Percentiles rank a stretch among this genome's conserved stretches.
These are phyloP conservation scores for Hypoxylon sp. DNA, from an alignment of 2,329 filamentous ascomycete genomes.

Conservation along the genomic window DNA sequence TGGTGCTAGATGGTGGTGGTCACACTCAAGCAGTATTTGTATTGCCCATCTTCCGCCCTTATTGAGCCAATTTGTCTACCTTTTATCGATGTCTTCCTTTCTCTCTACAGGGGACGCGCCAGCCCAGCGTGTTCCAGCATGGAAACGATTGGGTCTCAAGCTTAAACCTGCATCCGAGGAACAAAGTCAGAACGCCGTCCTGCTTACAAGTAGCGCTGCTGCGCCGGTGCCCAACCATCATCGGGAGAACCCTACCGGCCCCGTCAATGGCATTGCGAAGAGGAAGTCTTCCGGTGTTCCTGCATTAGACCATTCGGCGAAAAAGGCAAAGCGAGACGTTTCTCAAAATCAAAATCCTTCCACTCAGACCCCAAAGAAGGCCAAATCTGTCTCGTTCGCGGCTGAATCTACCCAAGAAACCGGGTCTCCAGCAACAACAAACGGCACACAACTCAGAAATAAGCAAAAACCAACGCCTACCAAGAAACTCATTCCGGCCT, in stretches of 20 bases:
- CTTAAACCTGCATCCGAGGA: constrained; percentile 64
- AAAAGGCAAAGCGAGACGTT: constrained; percentile 53
- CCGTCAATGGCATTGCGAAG: constrained; percentile 49
- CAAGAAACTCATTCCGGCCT: constrained; percentile 56
- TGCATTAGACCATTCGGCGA: constrained; percentile 53
- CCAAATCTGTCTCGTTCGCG: constrained; percentile 64
- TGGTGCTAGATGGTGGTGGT: constrained; percentile 20
- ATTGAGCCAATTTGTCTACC: constrained; percentile 43
- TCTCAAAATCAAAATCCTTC: constrained; percentile 52
- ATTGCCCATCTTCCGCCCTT: constrained; percentile 30
- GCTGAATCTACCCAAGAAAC: constrained; percentile 46
- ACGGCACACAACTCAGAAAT: constrained; percentile 45
- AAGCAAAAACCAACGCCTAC: constrained; percentile 57
- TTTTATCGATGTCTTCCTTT: constrained; percentile 60
- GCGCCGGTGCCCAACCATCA: constrained; percentile 47
- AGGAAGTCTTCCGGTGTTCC: constrained; percentile 54
- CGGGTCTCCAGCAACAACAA: constrained; percentile 44
- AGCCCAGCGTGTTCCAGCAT: constrained; percentile 67
- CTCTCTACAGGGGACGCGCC: constrained; percentile 59
- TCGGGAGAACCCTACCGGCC: constrained; percentile 34
- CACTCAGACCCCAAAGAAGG: constrained; percentile 60
- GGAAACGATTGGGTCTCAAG: constrained; percentile 75
- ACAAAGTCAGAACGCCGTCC: constrained; percentile 50
- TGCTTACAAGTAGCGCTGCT: constrained; percentile 48
- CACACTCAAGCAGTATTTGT: constrained; percentile 23